Conservation (phyloP, 371 early-diverging fungal species). For the Rhizopus delemar region DNA sequence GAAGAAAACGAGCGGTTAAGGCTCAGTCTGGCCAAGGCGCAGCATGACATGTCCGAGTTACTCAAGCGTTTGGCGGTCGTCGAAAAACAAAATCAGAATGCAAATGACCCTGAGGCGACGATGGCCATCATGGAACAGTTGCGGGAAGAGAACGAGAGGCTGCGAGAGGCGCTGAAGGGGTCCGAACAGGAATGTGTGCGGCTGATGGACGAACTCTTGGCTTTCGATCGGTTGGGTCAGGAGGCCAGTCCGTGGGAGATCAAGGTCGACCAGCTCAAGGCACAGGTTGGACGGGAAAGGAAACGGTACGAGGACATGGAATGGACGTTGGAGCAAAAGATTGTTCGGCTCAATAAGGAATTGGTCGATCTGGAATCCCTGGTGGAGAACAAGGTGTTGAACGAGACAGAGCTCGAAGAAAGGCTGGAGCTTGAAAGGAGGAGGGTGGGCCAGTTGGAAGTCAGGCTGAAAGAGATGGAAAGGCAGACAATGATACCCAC, state of each 20-base stretch:
- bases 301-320: conserved; percentile 56
- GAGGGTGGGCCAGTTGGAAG: conserved; percentile 43
- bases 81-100: conserved; percentile 9
- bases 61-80: conserved; percentile 15
- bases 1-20: conserved; percentile 40
- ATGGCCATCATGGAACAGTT: not conserved
- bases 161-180: conserved; percentile 54
- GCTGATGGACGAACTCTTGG: conserved; percentile 66
- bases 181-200: conserved; percentile 72
- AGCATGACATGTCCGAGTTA: conserved; percentile 33
- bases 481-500: conserved; percentile 10
- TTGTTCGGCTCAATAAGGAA: conserved; percentile 63
- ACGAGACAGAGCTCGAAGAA: conserved; percentile 69
- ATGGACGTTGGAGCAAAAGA: conserved; percentile 53
- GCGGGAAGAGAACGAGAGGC: conserved; percentile 13
- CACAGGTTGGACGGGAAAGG: conserved; percentile 47
- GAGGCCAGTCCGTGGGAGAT: not conserved
- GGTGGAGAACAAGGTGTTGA: conserved; percentile 73
- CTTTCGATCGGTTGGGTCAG: conserved; percentile 22
- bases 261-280: conserved; percentile 50
- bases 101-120: not conserved
- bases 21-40: conserved; percentile 32
- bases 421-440: conserved; percentile 47
- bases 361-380: conserved; percentile 66
- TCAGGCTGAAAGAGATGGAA: conserved; percentile 10